Evolutionary conservation across 2,329 filamentous ascomycete species (phyloP).

Genomic region (Cadophora malorum): DNA sequence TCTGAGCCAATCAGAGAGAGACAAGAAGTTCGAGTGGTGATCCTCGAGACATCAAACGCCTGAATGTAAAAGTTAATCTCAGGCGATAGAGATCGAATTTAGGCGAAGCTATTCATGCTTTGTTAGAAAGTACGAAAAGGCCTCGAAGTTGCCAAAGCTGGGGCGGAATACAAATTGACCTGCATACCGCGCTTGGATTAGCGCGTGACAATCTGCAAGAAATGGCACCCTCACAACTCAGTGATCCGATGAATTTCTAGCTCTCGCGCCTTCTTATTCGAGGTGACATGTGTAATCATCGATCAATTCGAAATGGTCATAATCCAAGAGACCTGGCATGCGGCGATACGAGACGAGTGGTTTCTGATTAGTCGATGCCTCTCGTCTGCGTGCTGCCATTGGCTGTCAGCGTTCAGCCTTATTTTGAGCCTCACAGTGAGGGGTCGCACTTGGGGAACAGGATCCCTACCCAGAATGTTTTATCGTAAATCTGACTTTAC

Average conservation of each 20-base stretch:
- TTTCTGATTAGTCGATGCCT: not conserved
- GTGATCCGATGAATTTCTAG: not conserved
- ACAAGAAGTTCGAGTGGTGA: not conserved
- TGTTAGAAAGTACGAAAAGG: not conserved
- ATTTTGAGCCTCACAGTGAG: conserved; percentile 8
- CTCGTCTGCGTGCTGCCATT: not conserved
- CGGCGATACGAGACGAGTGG: not conserved
- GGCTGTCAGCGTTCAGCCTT: not conserved
- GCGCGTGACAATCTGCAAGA: not conserved
- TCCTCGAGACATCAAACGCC: not conserved
- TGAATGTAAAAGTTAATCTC: not conserved
- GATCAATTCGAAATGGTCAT: not conserved
- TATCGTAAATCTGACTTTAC: not conserved
- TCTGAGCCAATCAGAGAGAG: not conserved
- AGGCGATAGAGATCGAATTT: not conserved
- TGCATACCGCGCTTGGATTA: conserved; percentile 5
- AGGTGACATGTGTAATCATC: not conserved
- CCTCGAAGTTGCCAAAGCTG: not conserved
- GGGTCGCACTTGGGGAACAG: not conserved
- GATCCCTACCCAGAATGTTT: not conserved
- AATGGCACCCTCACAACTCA: not conserved
- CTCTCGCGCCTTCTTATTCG: not conserved
- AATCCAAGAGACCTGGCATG: not conserved
- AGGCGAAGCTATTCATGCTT: not conserved
- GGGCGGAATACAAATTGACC: not conserved